Percentiles rank a stretch among this genome's conserved stretches.
These are phyloP conservation scores for Boletales sp. DNA, from an alignment of 768 basidiomycete genomes.

Conservation along the genomic window DNA sequence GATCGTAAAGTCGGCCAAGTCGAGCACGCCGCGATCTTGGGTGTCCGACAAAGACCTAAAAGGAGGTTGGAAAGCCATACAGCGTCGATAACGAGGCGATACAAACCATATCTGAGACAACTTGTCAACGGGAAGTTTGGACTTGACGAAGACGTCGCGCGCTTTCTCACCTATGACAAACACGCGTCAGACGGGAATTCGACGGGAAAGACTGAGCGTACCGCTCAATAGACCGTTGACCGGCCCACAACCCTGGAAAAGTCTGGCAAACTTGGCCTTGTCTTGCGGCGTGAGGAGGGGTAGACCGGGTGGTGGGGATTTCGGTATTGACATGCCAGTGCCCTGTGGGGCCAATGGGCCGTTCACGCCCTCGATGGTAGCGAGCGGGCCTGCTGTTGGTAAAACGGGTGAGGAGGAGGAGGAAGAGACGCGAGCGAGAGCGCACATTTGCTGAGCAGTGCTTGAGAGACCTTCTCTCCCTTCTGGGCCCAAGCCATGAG, in stretches of 20 bases:
- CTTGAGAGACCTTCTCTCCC: constrained; percentile 63
- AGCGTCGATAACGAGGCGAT: background rate
- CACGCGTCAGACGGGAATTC: background rate
- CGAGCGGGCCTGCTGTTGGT: constrained; percentile 72
- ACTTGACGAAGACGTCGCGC: constrained; percentile 87
- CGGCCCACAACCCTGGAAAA: constrained; percentile 74
- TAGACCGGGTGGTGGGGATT: constrained; percentile 54
- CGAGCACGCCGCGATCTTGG: constrained; percentile 84
- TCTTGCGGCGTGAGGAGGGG: constrained; percentile 78
- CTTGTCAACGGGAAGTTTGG: constrained; percentile 80
- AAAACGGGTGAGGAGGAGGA: constrained; percentile 15
- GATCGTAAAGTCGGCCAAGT: constrained; percentile 88
- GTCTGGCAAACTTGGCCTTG: constrained; percentile 73
- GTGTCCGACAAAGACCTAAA: constrained; percentile 92
- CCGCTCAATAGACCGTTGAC: constrained; percentile 76
- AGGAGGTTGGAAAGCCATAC: background rate
- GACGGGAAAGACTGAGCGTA: constrained; percentile 31
- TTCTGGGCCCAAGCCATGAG: constrained; percentile 93
- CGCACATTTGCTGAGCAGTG: constrained; percentile 71
- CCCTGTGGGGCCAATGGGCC: constrained; percentile 50
- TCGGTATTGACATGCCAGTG: constrained; percentile 53
- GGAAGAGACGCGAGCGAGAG: constrained; percentile 5
- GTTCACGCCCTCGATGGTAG: constrained; percentile 70
- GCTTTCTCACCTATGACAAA: constrained; percentile 71
- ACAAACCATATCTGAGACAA: constrained; percentile 89